Evolutionary conservation across 441 rosid species (phyloP), one percentile per base, ranked within the genome.

Genomic region (Gossypium lobatum): DNA sequence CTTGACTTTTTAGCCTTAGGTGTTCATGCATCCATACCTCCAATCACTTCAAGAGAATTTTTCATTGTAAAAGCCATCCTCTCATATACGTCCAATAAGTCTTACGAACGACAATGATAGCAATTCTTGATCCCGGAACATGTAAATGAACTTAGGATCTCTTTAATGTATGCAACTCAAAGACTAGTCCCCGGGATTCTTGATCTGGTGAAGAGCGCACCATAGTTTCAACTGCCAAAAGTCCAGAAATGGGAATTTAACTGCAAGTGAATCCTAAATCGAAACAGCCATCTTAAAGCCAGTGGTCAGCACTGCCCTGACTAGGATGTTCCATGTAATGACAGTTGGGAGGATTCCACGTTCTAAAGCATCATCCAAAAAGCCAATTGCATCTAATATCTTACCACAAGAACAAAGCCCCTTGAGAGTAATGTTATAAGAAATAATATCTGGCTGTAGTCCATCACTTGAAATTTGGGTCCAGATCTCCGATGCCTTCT

Each of bases 251-350:
- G 25, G 26, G 48, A 54, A 50, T 6, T 14, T 53, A 59, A 45
- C 57, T 42, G 64, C 42, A 50, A 6, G 39, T 6, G 3, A 65
- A 23, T 62, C 28, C 71, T 26, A 72, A 55, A 60, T 42, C 16
- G 45, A 9, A 62, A 54, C 1, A 21, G 58, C 78, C 74, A 50
- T 23, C 28, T 17, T 26, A 59, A 72, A 54, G 54, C 42, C 42
- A 68, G 77, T 66, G 39, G 73, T 77, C 64, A 90, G 71, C 45
- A 89, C 88, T 66, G 97, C 97, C 78, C 88, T 76, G 64, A 92
- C 93, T 31, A 94, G 90, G 76, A 94, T 91, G 84, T 81, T 75
- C 98, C 97, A 92, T 13, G 98, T 88, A 72, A 88, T 79, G 69
- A 75, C 75, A 17, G 87, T 85, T 65, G 97, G 97, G 34, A 76